Base-by-base conservation (phyloP, 768 basidiomycete genomes). In the Auriscalpium orientale region DNA sequence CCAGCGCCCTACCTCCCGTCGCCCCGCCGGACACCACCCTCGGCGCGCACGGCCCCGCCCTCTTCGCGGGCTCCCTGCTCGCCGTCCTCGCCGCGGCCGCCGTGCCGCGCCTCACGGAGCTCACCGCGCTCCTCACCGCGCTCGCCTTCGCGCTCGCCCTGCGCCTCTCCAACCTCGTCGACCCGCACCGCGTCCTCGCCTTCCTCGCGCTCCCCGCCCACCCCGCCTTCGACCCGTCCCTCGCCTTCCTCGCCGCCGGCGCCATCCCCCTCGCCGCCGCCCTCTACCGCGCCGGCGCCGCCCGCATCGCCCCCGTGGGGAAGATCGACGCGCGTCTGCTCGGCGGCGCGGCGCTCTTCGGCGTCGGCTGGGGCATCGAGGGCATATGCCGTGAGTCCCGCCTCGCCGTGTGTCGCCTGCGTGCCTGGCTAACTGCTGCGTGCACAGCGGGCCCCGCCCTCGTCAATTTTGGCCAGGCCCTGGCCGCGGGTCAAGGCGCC, bases 311-410 rank as follows among this genome's bases (percentile, higher is more conserved):
- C 4, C 71, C 70, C 35, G 67, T 60, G 36, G 70, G 69, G 16
- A 59, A 65, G 36, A 69, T 85, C 16, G 78, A 85, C 60, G 49
- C 57, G 22, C 74, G 65, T 57, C 72, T 85, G 33, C 46, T 85
- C 8, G 54, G 64, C 34, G 84, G 84, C 20, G 74, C 81, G 11
- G 73, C 76, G 16, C 58, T 83, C 38, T 85, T 85, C 65, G 83
- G 84, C 49, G 57, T 82, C 28, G 83, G 84, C 1, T 85, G 84
- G 84, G 84, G 79, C 6, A 62, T 80, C 40, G 69, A 74, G 53
- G 84, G 84, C 36, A 68, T 84, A 49, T 85, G 84, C 66, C 83
- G 83, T 84, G 67, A 65, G 83, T 72, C 16, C 21, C 44, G 35
- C n/a, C 43, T 51, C n/a, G 12, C 33, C 3, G 15, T 20, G 40